A percentile compares a stretch with the other conserved stretches of the same genome.
Conservation (phyloP, 1,139 yeast genomes). For the Candida gigantensis region DNA sequence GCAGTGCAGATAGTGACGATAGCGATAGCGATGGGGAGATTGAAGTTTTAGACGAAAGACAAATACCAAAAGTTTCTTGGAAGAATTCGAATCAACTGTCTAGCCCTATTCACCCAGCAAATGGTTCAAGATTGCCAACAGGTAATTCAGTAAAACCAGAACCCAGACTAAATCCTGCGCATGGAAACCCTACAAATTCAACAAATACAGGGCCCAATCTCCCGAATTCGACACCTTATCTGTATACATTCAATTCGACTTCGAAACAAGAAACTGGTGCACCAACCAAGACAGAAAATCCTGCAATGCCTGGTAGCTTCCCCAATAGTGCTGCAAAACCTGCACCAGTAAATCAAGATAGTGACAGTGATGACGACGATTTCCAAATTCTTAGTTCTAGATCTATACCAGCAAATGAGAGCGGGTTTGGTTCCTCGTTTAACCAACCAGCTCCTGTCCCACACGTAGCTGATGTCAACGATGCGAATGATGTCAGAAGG, state of each 20-base stretch:
- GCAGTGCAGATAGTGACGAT: not conserved
- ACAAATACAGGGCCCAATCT: no score
- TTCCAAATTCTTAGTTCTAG: constrained; percentile 1
- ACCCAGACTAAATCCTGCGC: no score
- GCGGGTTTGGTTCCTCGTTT: constrained; percentile 14
- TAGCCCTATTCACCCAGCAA: not conserved
- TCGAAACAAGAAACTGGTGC: no score
- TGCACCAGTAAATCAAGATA: no score
- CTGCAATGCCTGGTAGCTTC: no score
- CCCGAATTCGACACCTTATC: no score
- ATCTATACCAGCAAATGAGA: not conserved
- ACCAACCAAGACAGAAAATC: no score
- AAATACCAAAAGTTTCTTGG: constrained; percentile 26
- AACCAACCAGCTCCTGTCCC: constrained; percentile 39
- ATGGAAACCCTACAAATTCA: no score
- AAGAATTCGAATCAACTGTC: constrained; percentile 21
- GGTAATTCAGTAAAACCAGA: not conserved
- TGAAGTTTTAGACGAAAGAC: constrained; percentile 27
- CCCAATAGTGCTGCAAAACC: no score
- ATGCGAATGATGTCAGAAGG: no score
- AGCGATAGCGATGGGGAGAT: constrained; percentile 18
- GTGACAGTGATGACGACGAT: constrained; percentile 3
- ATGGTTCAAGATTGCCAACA: not conserved
- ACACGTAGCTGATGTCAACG: constrained; percentile 18
- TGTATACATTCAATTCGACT: no score